These are phyloP conservation scores for Forsythia suspensa DNA, from an alignment of 257 asterid genomes.

Conservation along the genomic window DNA sequence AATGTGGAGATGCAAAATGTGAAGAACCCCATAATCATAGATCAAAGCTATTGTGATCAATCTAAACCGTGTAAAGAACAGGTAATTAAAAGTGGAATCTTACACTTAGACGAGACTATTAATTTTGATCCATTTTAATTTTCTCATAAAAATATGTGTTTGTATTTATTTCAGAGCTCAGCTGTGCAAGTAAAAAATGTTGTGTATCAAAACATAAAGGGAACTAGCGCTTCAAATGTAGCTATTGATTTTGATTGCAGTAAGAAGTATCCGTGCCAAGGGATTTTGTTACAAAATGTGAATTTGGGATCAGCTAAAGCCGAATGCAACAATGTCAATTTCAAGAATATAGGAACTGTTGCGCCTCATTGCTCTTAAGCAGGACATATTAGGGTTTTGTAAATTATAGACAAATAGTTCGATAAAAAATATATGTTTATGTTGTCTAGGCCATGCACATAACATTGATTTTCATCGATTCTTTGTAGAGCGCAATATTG, in stretches of 20 bases:
- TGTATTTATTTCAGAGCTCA: slow-evolving; percentile 34
- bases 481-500: too few relatives aligned
- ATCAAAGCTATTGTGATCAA: slow-evolving; percentile 78
- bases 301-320: slow-evolving; percentile 46
- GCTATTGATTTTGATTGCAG: slow-evolving; percentile 69
- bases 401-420: too few relatives aligned
- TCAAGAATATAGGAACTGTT: slow-evolving; percentile 33
- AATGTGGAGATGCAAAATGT: slow-evolving; percentile 64
- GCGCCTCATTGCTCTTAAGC: slow-evolving; percentile 51
- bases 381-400: too few relatives aligned
- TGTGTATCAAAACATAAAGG: slow-evolving; percentile 56
- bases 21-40: slow-evolving; percentile 71
- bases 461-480: too few relatives aligned
- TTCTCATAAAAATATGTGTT: background rate
- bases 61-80: slow-evolving; percentile 50
- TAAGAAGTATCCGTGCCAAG: slow-evolving; percentile 53
- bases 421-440: too few relatives aligned
- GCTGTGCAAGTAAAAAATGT: slow-evolving; percentile 63
- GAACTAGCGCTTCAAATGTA: slow-evolving; percentile 56
- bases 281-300: slow-evolving; percentile 58
- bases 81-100: slow-evolving; percentile 27
- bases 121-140: too few relatives aligned
- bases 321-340: slow-evolving; percentile 49
- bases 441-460: too few relatives aligned
- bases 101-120: too few relatives aligned